Evolutionary conservation across 2,329 filamentous ascomycete species (phyloP).

Genomic region (Pseudogymnoascus sp.): DNA sequence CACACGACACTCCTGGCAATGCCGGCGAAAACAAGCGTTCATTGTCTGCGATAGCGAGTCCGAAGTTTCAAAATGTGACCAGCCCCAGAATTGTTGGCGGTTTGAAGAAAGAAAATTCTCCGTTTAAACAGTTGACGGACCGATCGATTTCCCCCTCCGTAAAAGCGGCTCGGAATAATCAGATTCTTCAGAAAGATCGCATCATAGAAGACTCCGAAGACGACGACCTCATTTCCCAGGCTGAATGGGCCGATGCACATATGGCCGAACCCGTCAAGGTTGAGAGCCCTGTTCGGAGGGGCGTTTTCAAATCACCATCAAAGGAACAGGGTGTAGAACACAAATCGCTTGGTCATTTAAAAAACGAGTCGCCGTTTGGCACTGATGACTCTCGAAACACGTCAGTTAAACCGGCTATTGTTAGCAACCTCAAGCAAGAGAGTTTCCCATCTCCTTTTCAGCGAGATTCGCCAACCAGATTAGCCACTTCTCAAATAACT

Average conservation of each 20-base stretch:
- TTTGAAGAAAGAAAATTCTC: neutral
- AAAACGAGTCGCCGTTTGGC: neutral
- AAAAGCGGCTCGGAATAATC: constrained; percentile 7
- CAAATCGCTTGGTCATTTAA: neutral
- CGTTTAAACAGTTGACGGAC: neutral
- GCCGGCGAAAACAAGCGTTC: neutral
- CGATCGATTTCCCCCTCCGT: constrained; percentile 4
- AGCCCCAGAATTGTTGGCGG: neutral
- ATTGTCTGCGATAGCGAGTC: neutral
- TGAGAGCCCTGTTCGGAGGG: neutral
- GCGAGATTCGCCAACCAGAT: constrained; percentile 19
- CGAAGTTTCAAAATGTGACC: neutral
- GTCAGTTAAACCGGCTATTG: neutral
- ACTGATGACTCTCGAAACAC: neutral
- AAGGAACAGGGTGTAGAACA: neutral
- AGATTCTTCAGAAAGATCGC: constrained; percentile 10
- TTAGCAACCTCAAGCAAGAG: constrained; percentile 13
- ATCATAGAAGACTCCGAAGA: constrained; percentile 9
- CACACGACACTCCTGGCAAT: constrained; percentile 3
- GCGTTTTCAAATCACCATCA: neutral
- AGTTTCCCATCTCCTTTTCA: constrained; percentile 19
- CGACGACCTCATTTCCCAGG: neutral
- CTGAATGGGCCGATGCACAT: neutral
- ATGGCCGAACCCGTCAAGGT: neutral
- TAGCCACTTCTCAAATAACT: constrained; percentile 10